Conservation (phyloP, 768 basidiomycete genomes). For the Tubosaeta sp. region DNA sequence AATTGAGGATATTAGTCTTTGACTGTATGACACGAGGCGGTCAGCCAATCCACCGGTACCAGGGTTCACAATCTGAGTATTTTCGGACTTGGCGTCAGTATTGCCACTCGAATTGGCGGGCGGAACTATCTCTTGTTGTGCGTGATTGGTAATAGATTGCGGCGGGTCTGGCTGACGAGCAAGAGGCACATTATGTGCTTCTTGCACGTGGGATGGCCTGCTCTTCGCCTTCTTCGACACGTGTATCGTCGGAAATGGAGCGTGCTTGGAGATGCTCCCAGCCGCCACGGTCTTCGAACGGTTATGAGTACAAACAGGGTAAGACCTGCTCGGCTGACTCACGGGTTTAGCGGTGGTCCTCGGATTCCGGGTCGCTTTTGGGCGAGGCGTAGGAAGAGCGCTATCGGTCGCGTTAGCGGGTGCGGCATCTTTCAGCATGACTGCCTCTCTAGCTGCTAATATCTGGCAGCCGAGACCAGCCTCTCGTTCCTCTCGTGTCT, state of each 20-base stretch:
- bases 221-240: conserved; percentile 17
- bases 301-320: conserved; percentile 15
- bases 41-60: conserved; percentile 39
- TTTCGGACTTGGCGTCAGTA: conserved; percentile 25
- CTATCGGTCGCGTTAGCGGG: not conserved
- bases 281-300: conserved; percentile 15
- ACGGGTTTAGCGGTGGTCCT: conserved; percentile 23
- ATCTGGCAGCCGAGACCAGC: not conserved
- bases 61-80: conserved; percentile 7
- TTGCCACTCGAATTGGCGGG: conserved; percentile 24
- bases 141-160: conserved; percentile 10
- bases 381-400: conserved; percentile 1
- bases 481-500: conserved; percentile 2
- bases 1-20: conserved; percentile 41
- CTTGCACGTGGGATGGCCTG: conserved; percentile 10
- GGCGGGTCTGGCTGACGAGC: conserved; percentile 8
- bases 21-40: conserved; percentile 47
- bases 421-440: not conserved
- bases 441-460: not conserved
- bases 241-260: conserved; percentile 12
- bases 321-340: conserved; percentile 12
- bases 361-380: conserved; percentile 22
- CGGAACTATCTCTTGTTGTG: conserved; percentile 15
- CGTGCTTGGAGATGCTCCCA: conserved; percentile 18
- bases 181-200: conserved; percentile 7